phyloP scores from a whole-genome alignment of 1,139 yeast species.

The Hyphopichia pseudoburtonii region DNA sequence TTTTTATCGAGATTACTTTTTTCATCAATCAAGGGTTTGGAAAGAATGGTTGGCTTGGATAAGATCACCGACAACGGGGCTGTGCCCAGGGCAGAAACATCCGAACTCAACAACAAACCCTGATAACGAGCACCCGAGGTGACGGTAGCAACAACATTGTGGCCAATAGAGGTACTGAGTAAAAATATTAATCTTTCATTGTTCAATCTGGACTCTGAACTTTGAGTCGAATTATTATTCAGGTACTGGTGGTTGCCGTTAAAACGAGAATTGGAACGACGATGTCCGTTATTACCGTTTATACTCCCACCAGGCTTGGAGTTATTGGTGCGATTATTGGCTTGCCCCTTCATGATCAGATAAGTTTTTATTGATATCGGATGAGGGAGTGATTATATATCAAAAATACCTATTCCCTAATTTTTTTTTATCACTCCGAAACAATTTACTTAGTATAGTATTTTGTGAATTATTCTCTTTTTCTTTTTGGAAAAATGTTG shows the following conservation, averaged over 20 bases:
- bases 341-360: constrained; percentile 25
- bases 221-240: constrained; percentile 11
- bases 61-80: constrained; percentile 52
- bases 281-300: constrained; percentile 24
- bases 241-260: constrained; percentile 4
- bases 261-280: constrained; percentile 26
- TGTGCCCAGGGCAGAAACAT: constrained; percentile 19
- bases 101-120: constrained; percentile 53
- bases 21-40: constrained; percentile 34
- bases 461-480: too few species aligned
- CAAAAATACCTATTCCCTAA: too few species aligned
- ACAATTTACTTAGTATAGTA: too few species aligned
- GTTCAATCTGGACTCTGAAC: constrained; percentile 9
- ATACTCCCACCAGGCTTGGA: neutral
- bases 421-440: too few species aligned
- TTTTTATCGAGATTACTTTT: constrained; percentile 32
- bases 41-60: constrained; percentile 39
- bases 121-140: constrained; percentile 59
- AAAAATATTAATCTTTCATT: constrained; percentile 51
- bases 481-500: too few species aligned
- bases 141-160: constrained; percentile 56
- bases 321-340: constrained; percentile 12
- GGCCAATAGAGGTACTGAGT: constrained; percentile 57
- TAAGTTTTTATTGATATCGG: too few species aligned
- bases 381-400: too few species aligned